phyloP scores from a whole-genome alignment of 2,329 filamentous ascomycete species.

The Monilinia fructicola region DNA sequence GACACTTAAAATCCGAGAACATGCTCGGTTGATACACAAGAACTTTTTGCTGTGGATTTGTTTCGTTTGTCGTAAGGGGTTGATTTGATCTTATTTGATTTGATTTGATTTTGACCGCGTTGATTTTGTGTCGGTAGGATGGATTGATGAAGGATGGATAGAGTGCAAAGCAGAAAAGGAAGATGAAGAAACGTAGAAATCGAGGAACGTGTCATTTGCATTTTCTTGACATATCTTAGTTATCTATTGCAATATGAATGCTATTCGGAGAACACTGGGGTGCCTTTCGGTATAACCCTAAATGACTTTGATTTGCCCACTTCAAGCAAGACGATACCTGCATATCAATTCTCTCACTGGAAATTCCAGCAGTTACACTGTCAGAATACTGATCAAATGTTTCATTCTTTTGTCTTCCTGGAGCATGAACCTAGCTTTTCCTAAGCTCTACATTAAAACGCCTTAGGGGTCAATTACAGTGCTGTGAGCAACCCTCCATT shows the following conservation, averaged over 20 bases:
- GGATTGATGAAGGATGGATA: neutral
- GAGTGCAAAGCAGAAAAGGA: neutral
- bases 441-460: conserved; percentile 40
- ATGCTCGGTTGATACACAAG: neutral
- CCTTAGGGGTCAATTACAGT: conserved; percentile 36
- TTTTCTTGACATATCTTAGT: neutral
- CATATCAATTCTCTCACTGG: neutral
- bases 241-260: neutral
- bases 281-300: neutral
- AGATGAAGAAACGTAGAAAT: neutral
- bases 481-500: conserved; percentile 34
- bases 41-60: neutral
- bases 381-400: conserved; percentile 4
- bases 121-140: neutral
- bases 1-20: neutral
- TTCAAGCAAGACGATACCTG: neutral
- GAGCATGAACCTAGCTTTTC: conserved; percentile 33
- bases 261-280: neutral
- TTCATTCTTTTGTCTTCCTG: conserved; percentile 17
- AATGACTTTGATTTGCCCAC: neutral
- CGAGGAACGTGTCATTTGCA: neutral
- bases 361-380: neutral
- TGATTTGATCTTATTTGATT: neutral
- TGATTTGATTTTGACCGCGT: neutral
- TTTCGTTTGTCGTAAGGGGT: neutral